Percentiles rank a stretch among this genome's conserved stretches.
Conservation (phyloP, 2,329 filamentous ascomycete species). For the Fusarium nygamai region DNA sequence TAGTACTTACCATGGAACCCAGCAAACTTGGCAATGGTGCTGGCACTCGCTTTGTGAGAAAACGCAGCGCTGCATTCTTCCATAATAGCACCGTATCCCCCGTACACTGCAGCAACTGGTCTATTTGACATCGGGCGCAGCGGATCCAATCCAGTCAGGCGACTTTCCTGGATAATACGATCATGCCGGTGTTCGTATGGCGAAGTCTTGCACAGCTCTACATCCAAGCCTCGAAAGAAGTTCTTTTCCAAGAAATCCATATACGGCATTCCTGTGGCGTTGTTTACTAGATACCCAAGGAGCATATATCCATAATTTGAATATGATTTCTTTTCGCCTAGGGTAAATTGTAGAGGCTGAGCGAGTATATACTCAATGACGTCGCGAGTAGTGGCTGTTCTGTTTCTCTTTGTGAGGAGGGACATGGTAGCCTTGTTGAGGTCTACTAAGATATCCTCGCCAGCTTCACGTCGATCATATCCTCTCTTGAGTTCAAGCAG, state of each 20-base stretch:
- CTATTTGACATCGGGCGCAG: neutral
- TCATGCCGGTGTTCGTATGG: conserved; percentile 8
- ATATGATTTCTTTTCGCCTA: conserved; percentile 13
- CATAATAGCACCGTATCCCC: conserved; percentile 33
- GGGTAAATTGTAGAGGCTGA: conserved; percentile 11
- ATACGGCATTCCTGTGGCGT: conserved; percentile 25
- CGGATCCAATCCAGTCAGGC: conserved; percentile 5
- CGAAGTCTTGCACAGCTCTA: conserved; percentile 15
- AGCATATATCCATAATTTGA: conserved; percentile 32
- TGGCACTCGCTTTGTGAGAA: conserved; percentile 26
- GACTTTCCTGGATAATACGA: conserved; percentile 29
- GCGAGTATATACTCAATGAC: conserved; percentile 28
- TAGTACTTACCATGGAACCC: conserved; percentile 7
- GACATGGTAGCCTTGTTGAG: conserved; percentile 18
- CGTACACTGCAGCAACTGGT: conserved; percentile 2
- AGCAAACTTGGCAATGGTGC: conserved; percentile 18
- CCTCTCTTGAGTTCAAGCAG: conserved; percentile 25
- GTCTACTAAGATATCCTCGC: conserved; percentile 22
- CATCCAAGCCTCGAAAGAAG: conserved; percentile 16
- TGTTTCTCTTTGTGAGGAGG: conserved; percentile 1
- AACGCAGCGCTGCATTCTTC: conserved; percentile 29
- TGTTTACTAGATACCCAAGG: conserved; percentile 22
- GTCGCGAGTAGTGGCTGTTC: conserved; percentile 25
- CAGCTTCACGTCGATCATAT: conserved; percentile 1
- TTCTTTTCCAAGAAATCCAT: conserved; percentile 25